phyloP scores from a whole-genome alignment of 176 grass and related monocot genomes.

The Echinochloa phyllopogon region DNA sequence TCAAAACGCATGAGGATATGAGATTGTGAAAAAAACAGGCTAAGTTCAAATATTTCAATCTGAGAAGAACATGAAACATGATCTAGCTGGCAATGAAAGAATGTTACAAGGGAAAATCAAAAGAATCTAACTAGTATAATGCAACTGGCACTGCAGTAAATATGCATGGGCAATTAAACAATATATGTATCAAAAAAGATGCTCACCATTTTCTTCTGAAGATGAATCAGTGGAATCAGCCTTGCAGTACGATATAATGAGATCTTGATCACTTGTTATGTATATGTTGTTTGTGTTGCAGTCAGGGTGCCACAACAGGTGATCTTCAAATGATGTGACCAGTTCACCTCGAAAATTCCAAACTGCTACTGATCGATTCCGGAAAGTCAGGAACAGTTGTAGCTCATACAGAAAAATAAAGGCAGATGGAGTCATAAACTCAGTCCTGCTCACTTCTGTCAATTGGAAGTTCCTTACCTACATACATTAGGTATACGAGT shows the following conservation, averaged over 20 bases:
- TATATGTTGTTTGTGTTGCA: conserved; percentile 98
- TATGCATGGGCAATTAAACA: neutral
- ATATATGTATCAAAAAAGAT: neutral
- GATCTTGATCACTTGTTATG: conserved; percentile 91
- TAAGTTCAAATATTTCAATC: neutral
- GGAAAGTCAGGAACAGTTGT: conserved; percentile 82
- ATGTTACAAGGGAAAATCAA: neutral
- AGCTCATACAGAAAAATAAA: conserved; percentile 93
- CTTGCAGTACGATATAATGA: conserved; percentile 96
- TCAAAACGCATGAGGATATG: neutral
- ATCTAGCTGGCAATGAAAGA: neutral
- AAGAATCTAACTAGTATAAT: conserved; percentile 16
- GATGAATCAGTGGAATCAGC: conserved; percentile 77
- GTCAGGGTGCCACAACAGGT: conserved; percentile 91
- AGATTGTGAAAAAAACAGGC: conserved; percentile 25
- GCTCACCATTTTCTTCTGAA: conserved; percentile 62
- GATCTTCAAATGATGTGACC: conserved; percentile 94
- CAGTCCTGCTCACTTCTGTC: conserved; percentile 84
- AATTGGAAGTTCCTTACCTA: conserved; percentile 81
- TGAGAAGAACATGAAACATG: neutral
- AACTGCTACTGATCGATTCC: conserved; percentile 79
- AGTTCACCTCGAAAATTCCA: conserved; percentile 96
- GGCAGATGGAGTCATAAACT: conserved; percentile 93
- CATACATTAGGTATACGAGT: conserved; percentile 36
- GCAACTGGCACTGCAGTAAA: neutral